These are phyloP conservation scores for Ustilago vetiveriae DNA, from an alignment of 1,284 basidiomycete genomes.

Conservation along the genomic window DNA sequence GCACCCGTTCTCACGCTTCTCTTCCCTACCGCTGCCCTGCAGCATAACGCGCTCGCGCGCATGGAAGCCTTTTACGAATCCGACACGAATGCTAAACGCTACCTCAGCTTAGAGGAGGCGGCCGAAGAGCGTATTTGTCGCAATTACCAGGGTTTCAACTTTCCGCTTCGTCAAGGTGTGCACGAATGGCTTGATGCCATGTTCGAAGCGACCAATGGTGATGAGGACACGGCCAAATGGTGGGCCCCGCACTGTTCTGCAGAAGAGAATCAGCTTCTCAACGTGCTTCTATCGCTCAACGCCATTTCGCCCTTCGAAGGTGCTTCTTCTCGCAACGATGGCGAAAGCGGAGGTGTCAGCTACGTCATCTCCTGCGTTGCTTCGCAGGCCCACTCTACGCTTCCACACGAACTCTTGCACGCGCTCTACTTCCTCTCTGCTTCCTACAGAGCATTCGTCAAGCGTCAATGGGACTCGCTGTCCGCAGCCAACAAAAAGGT, in stretches of 20 bases:
- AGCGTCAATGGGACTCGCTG: conserved; percentile 33
- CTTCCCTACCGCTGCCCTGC: conserved; percentile 47
- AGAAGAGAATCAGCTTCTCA: conserved; percentile 51
- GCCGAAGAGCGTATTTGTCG: conserved; percentile 47
- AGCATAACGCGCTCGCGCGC: conserved; percentile 58
- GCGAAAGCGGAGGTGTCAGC: conserved; percentile 2
- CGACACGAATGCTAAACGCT: conserved; percentile 24
- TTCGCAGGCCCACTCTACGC: conserved; percentile 41
- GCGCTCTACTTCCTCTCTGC: conserved; percentile 60
- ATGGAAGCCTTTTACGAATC: conserved; percentile 64
- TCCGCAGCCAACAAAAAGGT: conserved; percentile 34
- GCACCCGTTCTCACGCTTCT: conserved; percentile 57
- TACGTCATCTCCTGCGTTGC: conserved; percentile 60
- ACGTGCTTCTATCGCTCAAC: conserved; percentile 30
- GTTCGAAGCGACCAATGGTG: conserved; percentile 21
- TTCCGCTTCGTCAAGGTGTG: conserved; percentile 47
- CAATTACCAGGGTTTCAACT: conserved; percentile 64
- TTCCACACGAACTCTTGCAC: conserved; percentile 61
- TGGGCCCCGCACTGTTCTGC: conserved; percentile 44
- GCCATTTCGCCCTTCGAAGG: conserved; percentile 28
- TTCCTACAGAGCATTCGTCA: conserved; percentile 42
- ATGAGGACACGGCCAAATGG: conserved; percentile 28
- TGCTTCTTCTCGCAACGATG: conserved; percentile 13
- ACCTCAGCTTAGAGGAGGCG: conserved; percentile 48
- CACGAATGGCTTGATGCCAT: conserved; percentile 56